These are phyloP conservation scores for Peniophora sp. DNA, from an alignment of 1,284 basidiomycete species.

Conservation along the genomic window DNA sequence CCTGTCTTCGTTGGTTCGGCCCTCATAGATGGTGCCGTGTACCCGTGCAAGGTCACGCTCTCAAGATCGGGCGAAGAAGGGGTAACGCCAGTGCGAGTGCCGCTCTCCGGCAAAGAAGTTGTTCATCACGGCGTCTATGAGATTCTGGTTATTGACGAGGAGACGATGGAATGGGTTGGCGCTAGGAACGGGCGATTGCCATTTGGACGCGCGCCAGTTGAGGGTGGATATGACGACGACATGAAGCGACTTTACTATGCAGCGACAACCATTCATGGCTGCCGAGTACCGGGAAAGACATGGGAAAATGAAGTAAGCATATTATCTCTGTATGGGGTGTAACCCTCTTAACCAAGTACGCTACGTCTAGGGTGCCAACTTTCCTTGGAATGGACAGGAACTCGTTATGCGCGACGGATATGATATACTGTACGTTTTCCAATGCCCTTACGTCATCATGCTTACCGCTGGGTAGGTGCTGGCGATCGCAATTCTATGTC, in stretches of 20 bases:
- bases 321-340: conserved; percentile 11
- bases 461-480: too few relatives aligned
- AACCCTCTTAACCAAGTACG: conserved; percentile 11
- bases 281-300: conserved; percentile 64
- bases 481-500: too few relatives aligned
- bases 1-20: conserved; percentile 69
- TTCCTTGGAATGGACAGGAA: conserved; percentile 34
- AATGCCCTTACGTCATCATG: too few relatives aligned
- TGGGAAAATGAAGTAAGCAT: conserved; percentile 53
- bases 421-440: conserved; percentile 42
- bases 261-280: conserved; percentile 31
- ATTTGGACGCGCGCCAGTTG: conserved; percentile 28
- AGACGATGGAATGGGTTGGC: conserved; percentile 63
- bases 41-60: conserved; percentile 72
- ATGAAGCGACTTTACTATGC: conserved; percentile 30
- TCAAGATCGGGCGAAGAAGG: conserved; percentile 21
- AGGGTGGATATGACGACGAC: conserved; percentile 33
- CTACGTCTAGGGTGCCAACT: conserved; percentile 19
- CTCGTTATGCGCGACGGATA: conserved; percentile 39
- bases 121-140: conserved; percentile 60
- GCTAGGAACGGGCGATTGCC: conserved; percentile 55
- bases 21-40: conserved; percentile 54
- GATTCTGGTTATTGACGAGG: conserved; percentile 55
- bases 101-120: conserved; percentile 55
- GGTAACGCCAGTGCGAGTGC: conserved; percentile 42